A percentile compares a stretch with the other conserved stretches of the same genome.
Conservation (phyloP, 805 yeast species). For the Hanseniaspora clermontiae region DNA sequence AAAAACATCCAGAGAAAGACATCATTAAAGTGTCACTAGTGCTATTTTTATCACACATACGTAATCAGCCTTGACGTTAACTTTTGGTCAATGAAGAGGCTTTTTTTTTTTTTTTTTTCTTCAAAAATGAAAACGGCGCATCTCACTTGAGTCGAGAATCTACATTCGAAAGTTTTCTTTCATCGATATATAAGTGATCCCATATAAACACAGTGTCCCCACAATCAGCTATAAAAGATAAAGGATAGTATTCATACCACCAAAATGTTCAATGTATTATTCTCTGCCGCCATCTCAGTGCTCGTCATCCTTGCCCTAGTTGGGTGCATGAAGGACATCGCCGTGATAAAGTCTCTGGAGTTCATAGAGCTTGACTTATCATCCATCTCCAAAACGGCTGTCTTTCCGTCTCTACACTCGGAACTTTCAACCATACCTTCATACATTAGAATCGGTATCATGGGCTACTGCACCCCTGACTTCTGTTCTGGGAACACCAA, state of each 20-base stretch:
- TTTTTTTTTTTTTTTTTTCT: too few species aligned
- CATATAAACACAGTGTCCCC: too few species aligned
- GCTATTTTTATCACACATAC: too few species aligned
- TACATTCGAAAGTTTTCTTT: too few species aligned
- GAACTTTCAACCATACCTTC: neutral
- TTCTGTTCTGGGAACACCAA: neutral
- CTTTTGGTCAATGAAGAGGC: too few species aligned
- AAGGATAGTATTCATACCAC: neutral
- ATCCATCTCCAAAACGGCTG: neutral
- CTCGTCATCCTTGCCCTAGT: neutral
- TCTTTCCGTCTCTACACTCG: neutral
- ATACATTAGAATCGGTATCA: neutral
- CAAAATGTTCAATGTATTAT: neutral
- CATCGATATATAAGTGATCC: too few species aligned
- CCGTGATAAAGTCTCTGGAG: neutral
- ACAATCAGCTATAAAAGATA: too few species aligned
- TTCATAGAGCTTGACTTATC: neutral
- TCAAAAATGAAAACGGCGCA: too few species aligned
- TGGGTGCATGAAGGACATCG: neutral
- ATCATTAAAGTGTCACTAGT: too few species aligned
- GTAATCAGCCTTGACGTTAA: too few species aligned
- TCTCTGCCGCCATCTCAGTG: neutral
- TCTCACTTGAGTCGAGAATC: too few species aligned
- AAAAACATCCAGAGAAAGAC: too few species aligned
- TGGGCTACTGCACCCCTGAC: slow-evolving; percentile 7